Conservation (phyloP, 2,329 filamentous ascomycete genomes). For the Pseudocercospora crystallina region DNA sequence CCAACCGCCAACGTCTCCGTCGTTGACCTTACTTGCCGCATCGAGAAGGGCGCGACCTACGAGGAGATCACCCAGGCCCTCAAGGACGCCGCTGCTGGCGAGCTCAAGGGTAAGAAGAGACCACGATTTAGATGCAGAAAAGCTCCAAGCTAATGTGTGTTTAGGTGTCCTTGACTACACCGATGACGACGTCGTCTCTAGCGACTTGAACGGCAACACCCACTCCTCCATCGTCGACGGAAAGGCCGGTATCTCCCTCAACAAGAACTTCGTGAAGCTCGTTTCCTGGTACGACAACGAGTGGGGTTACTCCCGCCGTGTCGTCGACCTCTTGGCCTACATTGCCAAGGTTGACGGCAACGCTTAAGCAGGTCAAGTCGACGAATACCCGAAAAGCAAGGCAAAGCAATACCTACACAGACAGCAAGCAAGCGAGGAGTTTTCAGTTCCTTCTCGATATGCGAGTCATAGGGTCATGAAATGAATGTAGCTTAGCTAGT, state of each 20-base stretch:
- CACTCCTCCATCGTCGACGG: conserved; percentile 98
- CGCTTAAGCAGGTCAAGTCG: conserved; percentile 23
- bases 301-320: conserved; percentile 96
- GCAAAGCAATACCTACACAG: background rate
- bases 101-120: conserved; percentile 72
- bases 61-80: conserved; percentile 90
- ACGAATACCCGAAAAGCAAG: background rate
- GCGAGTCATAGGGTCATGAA: background rate
- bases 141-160: conserved; percentile 31
- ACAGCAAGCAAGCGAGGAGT: conserved; percentile 5
- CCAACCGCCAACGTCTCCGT: conserved; percentile 98
- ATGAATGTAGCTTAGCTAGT: conserved; percentile 7
- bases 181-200: conserved; percentile 94
- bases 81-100: conserved; percentile 78
- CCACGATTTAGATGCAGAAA: no score
- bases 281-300: conserved; percentile 88
- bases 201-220: conserved; percentile 87
- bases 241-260: conserved; percentile 98
- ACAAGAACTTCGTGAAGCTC: conserved; percentile 98
- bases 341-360: conserved; percentile 42
- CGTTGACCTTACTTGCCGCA: conserved; percentile 91
- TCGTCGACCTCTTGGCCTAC: conserved; percentile 50
- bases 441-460: background rate
- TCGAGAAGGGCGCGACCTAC: conserved; percentile 85
- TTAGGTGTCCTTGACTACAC: conserved; percentile 87